Evolutionary conservation across 495 filamentous ascomycete species (phyloP).

Genomic region (Trichoderma virens): DNA sequence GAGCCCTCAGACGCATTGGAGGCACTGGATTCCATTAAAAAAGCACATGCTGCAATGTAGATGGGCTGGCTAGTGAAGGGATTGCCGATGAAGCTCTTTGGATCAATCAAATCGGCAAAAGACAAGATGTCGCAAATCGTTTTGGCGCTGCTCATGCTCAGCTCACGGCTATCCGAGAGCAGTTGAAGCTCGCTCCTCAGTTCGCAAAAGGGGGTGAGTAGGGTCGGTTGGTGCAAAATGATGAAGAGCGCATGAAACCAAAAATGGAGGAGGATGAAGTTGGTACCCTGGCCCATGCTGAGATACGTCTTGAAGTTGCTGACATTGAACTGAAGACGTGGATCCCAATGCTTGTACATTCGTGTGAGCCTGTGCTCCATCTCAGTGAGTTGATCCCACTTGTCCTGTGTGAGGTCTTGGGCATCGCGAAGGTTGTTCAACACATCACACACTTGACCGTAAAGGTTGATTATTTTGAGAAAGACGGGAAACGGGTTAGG

Average conservation of each 20-base stretch:
- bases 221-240: conserved; percentile 71
- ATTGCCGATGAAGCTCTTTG: conserved; percentile 72
- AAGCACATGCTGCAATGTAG: conserved; percentile 82
- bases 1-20: conserved; percentile 46
- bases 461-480: conserved; percentile 75
- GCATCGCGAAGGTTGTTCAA: conserved; percentile 74
- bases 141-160: conserved; percentile 83
- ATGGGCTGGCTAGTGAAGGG: conserved; percentile 86
- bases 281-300: conserved; percentile 67
- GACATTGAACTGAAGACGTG: conserved; percentile 68
- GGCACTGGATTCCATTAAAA: conserved; percentile 70
- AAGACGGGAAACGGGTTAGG: conserved; percentile 70
- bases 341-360: conserved; percentile 69
- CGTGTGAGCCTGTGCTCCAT: conserved; percentile 73
- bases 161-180: conserved; percentile 66
- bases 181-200: conserved; percentile 53
- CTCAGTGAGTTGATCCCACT: conserved; percentile 54
- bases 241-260: conserved; percentile 88
- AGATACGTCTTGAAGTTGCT: conserved; percentile 71
- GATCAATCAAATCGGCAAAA: conserved; percentile 71
- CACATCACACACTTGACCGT: conserved; percentile 72
- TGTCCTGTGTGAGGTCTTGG: conserved; percentile 65
- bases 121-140: conserved; percentile 79
- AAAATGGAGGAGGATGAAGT: conserved; percentile 81
- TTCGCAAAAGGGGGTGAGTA: conserved; percentile 69